Evolutionary conservation across 169 alveolate species (phyloP).

Genomic region (Plasmodium fragile): DNA sequence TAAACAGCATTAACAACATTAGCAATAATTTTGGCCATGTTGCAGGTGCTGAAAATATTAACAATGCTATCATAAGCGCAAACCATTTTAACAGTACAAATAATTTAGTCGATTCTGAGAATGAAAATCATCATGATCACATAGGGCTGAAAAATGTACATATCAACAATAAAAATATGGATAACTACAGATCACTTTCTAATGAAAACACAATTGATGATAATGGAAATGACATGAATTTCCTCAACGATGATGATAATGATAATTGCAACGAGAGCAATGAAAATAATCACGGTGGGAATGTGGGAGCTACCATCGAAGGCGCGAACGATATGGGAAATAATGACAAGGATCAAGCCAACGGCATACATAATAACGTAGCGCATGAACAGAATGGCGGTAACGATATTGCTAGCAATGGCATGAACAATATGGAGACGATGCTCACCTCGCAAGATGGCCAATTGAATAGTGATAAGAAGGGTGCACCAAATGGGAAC

Average conservation of each 20-base stretch:
- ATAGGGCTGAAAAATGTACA: background rate
- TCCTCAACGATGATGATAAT: conserved; percentile 37
- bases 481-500: background rate
- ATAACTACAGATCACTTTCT: conserved; percentile 29
- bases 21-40: background rate
- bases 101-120: background rate
- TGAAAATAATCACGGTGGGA: background rate
- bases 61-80: background rate
- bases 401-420: background rate
- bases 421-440: background rate
- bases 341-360: background rate
- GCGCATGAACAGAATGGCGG: background rate
- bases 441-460: background rate
- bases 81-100: background rate
- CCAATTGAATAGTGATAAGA: background rate
- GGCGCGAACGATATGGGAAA: background rate
- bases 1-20: background rate
- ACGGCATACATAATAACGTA: background rate
- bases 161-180: background rate
- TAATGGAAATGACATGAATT: conserved; percentile 44
- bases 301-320: background rate
- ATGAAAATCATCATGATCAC: background rate
- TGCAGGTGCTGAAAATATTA: background rate
- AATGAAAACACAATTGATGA: conserved; percentile 61
- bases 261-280: conserved; percentile 2